Evolutionary conservation across 441 rosid species (phyloP), one percentile per base, ranked within the genome.

Genomic region (Melianthus villosus): DNA sequence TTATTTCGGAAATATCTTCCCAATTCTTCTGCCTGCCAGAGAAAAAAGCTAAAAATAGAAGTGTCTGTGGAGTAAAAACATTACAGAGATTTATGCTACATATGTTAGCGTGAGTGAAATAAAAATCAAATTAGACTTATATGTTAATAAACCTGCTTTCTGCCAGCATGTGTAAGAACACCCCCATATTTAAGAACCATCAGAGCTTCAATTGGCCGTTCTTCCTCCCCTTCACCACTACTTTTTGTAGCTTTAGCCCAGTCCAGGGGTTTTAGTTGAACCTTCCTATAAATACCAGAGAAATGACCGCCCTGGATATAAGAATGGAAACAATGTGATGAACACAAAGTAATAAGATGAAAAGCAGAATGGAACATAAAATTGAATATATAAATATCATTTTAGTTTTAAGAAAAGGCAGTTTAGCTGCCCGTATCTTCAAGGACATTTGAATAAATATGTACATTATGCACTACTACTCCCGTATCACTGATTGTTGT

Each of bases 161-260:
- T 73, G 44, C 99, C 99, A 50, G 99, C 99, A 67, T 92, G 99
- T 22, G 99, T 92, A 38, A 86, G 84, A 60, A 92, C 99, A 47
- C 99, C 99, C 38, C 99, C 99, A 62, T 92, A 92, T 55, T 92
- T 92, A 53, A 92, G 94, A 65, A 92, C 74, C 99, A 92, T 86
- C 48, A 92, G 73, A 37, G 99, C 99, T 67, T 92, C 99, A 17
- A 62, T 73, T 19, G 95, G 99, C 10, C 77, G 68, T 51, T 92
- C 97, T 68, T 86, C 92, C 60, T 86, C 96, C 15, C 82, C 97
- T 62, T 92, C 97, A 60, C 93, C 86, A 32, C 68, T 64, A 42
- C 36, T 38, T 68, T 72, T 83, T 44, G 64, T 57, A 57, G 75
- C 70, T 64, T 78, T 92, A 53, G 71, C 77, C 99, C 99, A 92